These are phyloP conservation scores for Helotiales sp. DNA, from an alignment of 2,329 filamentous ascomycete species.

Conservation along the genomic window DNA sequence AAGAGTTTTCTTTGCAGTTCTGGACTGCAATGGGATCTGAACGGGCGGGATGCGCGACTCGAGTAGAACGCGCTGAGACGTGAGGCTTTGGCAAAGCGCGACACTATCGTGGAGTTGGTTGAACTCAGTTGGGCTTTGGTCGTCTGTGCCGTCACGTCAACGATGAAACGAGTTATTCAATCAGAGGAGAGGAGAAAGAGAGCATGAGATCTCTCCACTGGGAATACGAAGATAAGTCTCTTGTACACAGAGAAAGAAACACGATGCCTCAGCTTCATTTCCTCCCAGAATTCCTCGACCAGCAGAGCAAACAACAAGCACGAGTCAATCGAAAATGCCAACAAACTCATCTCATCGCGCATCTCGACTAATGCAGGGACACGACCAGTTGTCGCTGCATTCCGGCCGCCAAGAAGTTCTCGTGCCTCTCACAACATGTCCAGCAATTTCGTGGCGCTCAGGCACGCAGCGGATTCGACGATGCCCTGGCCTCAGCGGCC, in stretches of 20 bases:
- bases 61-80: neutral
- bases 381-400: neutral
- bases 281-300: no score
- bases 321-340: neutral
- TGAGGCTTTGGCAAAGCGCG: neutral
- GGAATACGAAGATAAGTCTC: neutral
- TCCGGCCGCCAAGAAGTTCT: neutral
- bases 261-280: neutral
- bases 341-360: neutral
- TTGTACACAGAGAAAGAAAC: neutral
- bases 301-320: neutral
- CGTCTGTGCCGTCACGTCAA: neutral
- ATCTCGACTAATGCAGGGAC: conserved; percentile 8
- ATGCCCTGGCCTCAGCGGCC: neutral
- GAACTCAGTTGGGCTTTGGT: neutral
- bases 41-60: neutral
- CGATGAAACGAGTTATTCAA: neutral
- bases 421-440: neutral
- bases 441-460: conserved; percentile 11
- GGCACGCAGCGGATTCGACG: neutral
- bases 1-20: neutral
- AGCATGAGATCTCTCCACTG: neutral
- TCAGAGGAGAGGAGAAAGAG: no score
- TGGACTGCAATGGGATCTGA: neutral
- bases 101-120: neutral